Percentiles rank a stretch among this genome's conserved stretches.
Evolutionary conservation across 345 rosid genomes (phyloP).

Genomic region (Salix purpurea): DNA sequence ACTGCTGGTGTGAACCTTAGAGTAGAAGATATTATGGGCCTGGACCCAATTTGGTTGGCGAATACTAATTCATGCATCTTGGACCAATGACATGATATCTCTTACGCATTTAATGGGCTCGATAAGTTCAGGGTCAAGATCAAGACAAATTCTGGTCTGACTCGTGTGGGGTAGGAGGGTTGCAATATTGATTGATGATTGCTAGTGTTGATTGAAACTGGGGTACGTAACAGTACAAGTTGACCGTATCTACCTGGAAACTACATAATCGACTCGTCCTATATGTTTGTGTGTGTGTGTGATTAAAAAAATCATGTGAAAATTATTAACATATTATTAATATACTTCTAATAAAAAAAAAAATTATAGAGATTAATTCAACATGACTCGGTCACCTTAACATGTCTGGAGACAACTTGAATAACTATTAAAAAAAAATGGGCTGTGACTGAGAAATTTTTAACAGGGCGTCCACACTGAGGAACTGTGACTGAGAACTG

Average conservation of each 20-base stretch:
- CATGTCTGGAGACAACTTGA: accelerated
- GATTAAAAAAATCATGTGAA: no score
- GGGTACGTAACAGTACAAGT: background rate
- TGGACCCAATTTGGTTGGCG: background rate
- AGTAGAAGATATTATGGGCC: background rate
- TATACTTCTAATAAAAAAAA: no score
- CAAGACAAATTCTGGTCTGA: background rate
- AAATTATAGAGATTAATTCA: no score
- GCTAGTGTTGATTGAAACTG: background rate
- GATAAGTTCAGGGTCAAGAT: background rate
- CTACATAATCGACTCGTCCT: no score
- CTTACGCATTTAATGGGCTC: background rate
- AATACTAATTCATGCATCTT: background rate
- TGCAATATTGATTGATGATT: background rate
- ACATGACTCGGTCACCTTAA: accelerated
- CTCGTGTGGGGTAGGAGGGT: background rate
- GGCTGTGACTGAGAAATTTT: no score
- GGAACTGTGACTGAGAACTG: no score
- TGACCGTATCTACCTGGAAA: no score
- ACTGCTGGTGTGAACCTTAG: background rate
- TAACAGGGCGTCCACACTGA: no score
- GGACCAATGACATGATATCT: background rate
- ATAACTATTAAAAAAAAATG: no score
- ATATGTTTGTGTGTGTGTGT: no score
- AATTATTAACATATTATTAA: no score